Evolutionary conservation across 495 filamentous ascomycete genomes (phyloP).

Genomic region (Neurospora sp.): DNA sequence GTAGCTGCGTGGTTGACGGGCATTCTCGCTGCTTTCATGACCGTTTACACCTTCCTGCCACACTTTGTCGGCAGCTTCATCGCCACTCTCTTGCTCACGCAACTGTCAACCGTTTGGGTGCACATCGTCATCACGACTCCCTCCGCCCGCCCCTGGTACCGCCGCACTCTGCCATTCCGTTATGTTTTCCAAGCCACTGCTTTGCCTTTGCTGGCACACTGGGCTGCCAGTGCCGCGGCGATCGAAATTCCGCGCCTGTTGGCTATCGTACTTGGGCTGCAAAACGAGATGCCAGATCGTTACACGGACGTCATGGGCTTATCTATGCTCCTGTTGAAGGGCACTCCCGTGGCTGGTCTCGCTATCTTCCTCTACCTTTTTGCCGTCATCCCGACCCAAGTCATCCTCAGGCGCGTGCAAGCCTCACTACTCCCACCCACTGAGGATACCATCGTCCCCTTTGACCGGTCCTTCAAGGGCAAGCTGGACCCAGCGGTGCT

Average conservation of each 20-base stretch:
- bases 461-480: slow-evolving; percentile 41
- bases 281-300: too few species aligned
- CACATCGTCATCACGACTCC: slow-evolving; percentile 37
- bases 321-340: slow-evolving; percentile 19
- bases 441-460: slow-evolving; percentile 38
- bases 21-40: slow-evolving; percentile 10
- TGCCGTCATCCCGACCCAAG: slow-evolving; percentile 31
- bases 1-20: slow-evolving; percentile 7
- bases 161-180: slow-evolving; percentile 34
- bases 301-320: too few species aligned
- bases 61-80: slow-evolving; percentile 22
- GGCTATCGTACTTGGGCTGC: slow-evolving; percentile 19
- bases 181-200: slow-evolving; percentile 34
- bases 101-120: slow-evolving; percentile 32
- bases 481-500: slow-evolving; percentile 47
- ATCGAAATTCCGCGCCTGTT: slow-evolving; percentile 18
- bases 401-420: slow-evolving; percentile 38
- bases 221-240: slow-evolving; percentile 20
- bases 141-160: slow-evolving; percentile 27
- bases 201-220: slow-evolving; percentile 26
- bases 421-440: slow-evolving; percentile 41
- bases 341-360: slow-evolving; percentile 17
- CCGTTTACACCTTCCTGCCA: slow-evolving; percentile 14
- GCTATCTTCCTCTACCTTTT: slow-evolving; percentile 19
- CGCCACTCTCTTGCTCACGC: slow-evolving; percentile 24